A percentile compares a stretch with the other conserved stretches of the same genome.
Evolutionary conservation across 495 filamentous ascomycete genomes (phyloP).

Genomic region (Mytilinidion resinicola): DNA sequence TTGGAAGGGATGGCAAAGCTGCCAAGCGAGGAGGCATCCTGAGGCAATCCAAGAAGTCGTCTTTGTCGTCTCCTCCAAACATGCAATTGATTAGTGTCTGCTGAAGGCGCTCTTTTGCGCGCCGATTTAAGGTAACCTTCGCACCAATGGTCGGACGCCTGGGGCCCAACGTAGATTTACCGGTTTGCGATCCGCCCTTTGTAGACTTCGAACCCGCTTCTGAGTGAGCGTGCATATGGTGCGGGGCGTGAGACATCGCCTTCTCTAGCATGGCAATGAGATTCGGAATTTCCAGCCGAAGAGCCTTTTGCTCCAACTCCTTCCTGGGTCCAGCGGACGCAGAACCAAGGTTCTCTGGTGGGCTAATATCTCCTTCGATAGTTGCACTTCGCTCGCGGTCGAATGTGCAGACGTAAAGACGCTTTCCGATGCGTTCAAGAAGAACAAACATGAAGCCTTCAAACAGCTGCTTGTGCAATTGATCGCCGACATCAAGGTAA

Average conservation of each 20-base stretch:
- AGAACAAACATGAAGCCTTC: conserved; percentile 34
- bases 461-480: conserved; percentile 29
- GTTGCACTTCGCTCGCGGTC: conserved; percentile 19
- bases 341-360: background rate
- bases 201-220: background rate
- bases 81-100: conserved; percentile 33
- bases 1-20: conserved; percentile 16
- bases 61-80: conserved; percentile 25
- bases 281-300: conserved; percentile 25
- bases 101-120: conserved; percentile 33
- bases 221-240: conserved; percentile 22
- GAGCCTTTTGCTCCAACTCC: conserved; percentile 9
- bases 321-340: background rate
- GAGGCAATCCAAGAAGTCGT: conserved; percentile 29
- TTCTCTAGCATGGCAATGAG: conserved; percentile 31
- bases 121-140: conserved; percentile 19
- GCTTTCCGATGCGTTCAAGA: conserved; percentile 27
- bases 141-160: background rate
- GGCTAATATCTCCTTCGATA: conserved; percentile 27
- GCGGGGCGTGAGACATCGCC: conserved; percentile 28
- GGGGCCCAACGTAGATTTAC: background rate
- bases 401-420: conserved; percentile 27
- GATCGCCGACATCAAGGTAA: conserved; percentile 14
- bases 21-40: conserved; percentile 27
- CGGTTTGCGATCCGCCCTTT: background rate